A percentile compares a stretch with the other conserved stretches of the same genome.
Evolutionary conservation across 2,329 filamentous ascomycete species (phyloP).

Genomic region (Claviceps sp.): DNA sequence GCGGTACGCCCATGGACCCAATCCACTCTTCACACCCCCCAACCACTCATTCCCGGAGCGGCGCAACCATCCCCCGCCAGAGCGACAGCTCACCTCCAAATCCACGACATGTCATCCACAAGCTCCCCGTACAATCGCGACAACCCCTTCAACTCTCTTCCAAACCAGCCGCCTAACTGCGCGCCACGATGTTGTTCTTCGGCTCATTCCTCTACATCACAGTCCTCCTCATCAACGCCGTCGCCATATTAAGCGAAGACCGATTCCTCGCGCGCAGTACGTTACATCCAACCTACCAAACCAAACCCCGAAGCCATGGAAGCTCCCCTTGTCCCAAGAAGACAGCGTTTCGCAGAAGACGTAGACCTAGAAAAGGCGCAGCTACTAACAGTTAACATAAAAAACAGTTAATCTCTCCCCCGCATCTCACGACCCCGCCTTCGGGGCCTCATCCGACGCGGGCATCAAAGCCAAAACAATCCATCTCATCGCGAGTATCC

Average conservation of each 20-base stretch:
- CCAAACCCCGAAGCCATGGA: not conserved
- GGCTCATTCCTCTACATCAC: slow-evolving; percentile 63
- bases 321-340: not conserved
- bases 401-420: slow-evolving; percentile 65
- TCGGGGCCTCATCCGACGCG: slow-evolving; percentile 58
- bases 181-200: slow-evolving; percentile 49
- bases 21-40: not conserved
- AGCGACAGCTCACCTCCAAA: not conserved
- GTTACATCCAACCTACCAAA: slow-evolving; percentile 5
- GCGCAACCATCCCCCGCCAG: slow-evolving; percentile 18
- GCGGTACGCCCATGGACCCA: too few species aligned
- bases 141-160: not conserved
- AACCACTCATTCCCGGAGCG: slow-evolving; percentile 15
- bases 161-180: not conserved
- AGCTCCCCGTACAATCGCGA: not conserved
- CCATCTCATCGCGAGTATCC: slow-evolving; percentile 78
- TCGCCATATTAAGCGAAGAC: slow-evolving; percentile 89
- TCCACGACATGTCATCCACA: not conserved
- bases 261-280: slow-evolving; percentile 65
- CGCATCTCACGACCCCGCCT: slow-evolving; percentile 57
- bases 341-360: not conserved
- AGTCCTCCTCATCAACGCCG: slow-evolving; percentile 82
- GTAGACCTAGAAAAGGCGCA: not conserved
- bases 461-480: slow-evolving; percentile 80
- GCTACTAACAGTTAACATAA: not conserved